Conservation (phyloP, 495 filamentous ascomycete species). For the Gamarada debralockiae region DNA sequence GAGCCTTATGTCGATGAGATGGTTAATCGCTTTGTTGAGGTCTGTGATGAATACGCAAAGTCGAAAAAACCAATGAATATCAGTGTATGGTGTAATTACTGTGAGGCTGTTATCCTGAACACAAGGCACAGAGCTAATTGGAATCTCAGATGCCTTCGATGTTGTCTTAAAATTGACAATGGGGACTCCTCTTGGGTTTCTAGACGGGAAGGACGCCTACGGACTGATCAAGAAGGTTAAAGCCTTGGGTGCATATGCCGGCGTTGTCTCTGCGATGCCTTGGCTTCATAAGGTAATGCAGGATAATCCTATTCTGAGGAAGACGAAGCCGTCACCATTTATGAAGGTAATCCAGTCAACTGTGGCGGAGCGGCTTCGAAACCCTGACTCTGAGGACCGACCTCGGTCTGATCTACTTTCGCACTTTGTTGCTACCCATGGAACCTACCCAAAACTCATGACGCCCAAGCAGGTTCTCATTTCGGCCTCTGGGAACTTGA, state of each 20-base stretch:
- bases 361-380: background rate
- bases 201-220: slow-evolving; percentile 26
- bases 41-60: background rate
- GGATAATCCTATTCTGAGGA: slow-evolving; percentile 25
- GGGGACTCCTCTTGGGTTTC: slow-evolving; percentile 29
- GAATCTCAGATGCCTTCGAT: slow-evolving; percentile 39
- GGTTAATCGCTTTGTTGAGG: background rate
- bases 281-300: slow-evolving; percentile 27
- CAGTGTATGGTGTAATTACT: slow-evolving; percentile 26
- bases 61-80: slow-evolving; percentile 14
- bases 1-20: slow-evolving; percentile 5
- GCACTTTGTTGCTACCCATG: slow-evolving; percentile 29
- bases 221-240: slow-evolving; percentile 22
- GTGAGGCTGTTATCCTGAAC: no score
- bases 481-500: background rate
- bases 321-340: background rate
- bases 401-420: slow-evolving; percentile 24
- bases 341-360: background rate
- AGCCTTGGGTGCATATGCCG: slow-evolving; percentile 24
- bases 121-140: no score
- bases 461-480: slow-evolving; percentile 22
- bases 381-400: background rate
- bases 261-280: slow-evolving; percentile 27
- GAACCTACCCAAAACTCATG: slow-evolving; percentile 25
- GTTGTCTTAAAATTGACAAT: slow-evolving; percentile 43